These are phyloP conservation scores for Diutina mesorugosa DNA, from an alignment of 1,139 yeast genomes.

Conservation along the genomic window DNA sequence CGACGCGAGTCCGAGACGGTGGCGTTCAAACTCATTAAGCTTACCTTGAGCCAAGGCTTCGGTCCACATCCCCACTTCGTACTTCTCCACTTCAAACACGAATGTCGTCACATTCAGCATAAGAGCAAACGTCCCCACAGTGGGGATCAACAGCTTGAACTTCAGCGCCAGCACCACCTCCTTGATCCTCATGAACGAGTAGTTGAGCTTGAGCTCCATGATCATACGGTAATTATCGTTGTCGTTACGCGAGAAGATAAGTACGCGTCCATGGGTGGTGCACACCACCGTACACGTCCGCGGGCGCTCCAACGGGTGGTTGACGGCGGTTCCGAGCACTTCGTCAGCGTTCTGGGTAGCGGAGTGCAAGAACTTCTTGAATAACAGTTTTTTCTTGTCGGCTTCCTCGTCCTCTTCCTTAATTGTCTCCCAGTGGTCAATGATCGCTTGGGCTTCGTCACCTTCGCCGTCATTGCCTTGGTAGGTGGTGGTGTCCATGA, in stretches of 20 bases:
- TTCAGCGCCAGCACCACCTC: slow-evolving; percentile 31
- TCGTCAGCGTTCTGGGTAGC: slow-evolving; percentile 3
- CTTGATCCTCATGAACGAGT: slow-evolving; percentile 37
- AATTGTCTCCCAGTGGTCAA: neutral
- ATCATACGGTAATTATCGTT: slow-evolving; percentile 25
- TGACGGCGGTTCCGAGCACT: neutral
- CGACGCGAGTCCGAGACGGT: slow-evolving; percentile 5
- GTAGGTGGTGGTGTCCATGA: slow-evolving; percentile 1
- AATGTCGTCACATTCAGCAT: slow-evolving; percentile 27
- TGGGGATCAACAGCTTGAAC: slow-evolving; percentile 20
- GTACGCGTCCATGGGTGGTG: slow-evolving; percentile 44
- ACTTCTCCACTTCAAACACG: slow-evolving; percentile 45
- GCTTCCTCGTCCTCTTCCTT: neutral
- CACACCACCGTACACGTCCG: slow-evolving; percentile 35
- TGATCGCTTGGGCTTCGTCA: neutral
- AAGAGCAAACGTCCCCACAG: slow-evolving; percentile 43
- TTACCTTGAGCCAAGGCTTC: slow-evolving; percentile 38
- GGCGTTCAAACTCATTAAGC: slow-evolving; percentile 32
- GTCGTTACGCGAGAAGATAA: slow-evolving; percentile 30
- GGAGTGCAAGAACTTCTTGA: slow-evolving; percentile 17
- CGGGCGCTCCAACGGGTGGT: slow-evolving; percentile 18
- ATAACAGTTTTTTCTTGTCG: slow-evolving; percentile 6
- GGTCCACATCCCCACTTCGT: slow-evolving; percentile 44
- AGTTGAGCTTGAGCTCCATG: slow-evolving; percentile 35
- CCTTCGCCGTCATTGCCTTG: neutral